Conservation (phyloP, 1,139 yeast species). For the Kurtzmaniella natalensis region DNA sequence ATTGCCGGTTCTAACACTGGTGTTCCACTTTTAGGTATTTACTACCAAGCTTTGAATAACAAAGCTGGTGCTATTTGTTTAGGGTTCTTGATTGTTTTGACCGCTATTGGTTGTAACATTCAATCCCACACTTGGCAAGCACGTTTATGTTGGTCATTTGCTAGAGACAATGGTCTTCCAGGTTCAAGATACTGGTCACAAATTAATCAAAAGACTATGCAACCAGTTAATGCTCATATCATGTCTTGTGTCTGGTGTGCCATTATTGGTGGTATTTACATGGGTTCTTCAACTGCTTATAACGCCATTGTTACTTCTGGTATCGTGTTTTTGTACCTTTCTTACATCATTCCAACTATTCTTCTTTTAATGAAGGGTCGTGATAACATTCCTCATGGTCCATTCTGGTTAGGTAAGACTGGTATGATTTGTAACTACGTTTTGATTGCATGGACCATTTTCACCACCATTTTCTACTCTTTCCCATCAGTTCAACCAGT, state of each 20-base stretch:
- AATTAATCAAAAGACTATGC: conserved; percentile 39
- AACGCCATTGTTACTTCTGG: conserved; percentile 45
- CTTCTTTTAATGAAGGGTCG: conserved; percentile 57
- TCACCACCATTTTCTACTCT: conserved; percentile 60
- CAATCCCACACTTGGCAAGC: conserved; percentile 48
- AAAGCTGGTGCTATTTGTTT: conserved; percentile 37
- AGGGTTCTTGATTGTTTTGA: conserved; percentile 30
- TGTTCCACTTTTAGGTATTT: conserved; percentile 40
- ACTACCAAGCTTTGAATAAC: conserved; percentile 32
- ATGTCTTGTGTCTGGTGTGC: conserved; percentile 37
- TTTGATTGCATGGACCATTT: conserved; percentile 54
- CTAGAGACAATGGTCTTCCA: conserved; percentile 59
- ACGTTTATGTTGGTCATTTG: conserved; percentile 75
- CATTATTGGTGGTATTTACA: conserved; percentile 37
- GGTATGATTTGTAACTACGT: conserved; percentile 55
- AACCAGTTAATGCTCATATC: conserved; percentile 43
- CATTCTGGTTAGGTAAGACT: conserved; percentile 54
- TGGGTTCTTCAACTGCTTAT: conserved; percentile 41
- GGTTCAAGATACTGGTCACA: conserved; percentile 37
- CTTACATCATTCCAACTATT: conserved; percentile 38
- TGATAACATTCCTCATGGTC: conserved; percentile 59
- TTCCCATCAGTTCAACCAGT: conserved; percentile 69
- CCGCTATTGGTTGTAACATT: conserved; percentile 40
- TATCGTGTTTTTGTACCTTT: conserved; percentile 39
- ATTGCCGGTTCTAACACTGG: conserved; percentile 29